phyloP scores from a whole-genome alignment of 352 stramenopile genomes.

The Globisporangium parvum region DNA sequence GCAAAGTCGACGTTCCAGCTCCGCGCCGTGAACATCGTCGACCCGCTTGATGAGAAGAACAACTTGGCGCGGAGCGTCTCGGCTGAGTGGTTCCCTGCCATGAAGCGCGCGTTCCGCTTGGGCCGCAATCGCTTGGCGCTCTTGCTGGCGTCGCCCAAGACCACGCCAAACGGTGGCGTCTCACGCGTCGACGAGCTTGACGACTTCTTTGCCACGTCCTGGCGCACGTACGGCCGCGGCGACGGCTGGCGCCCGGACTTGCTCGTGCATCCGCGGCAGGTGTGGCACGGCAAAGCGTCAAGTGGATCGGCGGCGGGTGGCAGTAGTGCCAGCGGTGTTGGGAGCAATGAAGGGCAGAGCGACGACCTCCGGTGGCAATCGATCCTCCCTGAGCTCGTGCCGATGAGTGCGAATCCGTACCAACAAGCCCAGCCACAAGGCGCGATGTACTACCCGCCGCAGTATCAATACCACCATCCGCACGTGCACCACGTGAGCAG shows the following conservation, averaged over 20 bases:
- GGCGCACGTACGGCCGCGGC: conserved; percentile 58
- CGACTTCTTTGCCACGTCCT: conserved; percentile 53
- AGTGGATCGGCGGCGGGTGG: not conserved
- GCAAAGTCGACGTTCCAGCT: conserved; percentile 47
- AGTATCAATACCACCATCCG: conserved; percentile 4
- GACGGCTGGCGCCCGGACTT: conserved; percentile 77
- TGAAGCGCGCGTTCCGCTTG: conserved; percentile 63
- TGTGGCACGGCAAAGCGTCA: conserved; percentile 39
- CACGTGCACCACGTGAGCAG: conserved; percentile 3
- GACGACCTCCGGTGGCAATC: conserved; percentile 13
- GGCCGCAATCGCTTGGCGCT: conserved; percentile 46
- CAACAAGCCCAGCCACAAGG: conserved; percentile 4
- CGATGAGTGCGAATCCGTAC: conserved; percentile 5
- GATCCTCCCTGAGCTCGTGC: conserved; percentile 13
- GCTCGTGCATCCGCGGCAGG: conserved; percentile 70
- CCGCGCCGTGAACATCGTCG: conserved; percentile 84
- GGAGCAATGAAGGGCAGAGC: not conserved
- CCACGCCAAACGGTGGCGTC: too few species aligned
- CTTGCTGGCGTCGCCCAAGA: conserved; percentile 23
- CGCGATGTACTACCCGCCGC: conserved; percentile 7
- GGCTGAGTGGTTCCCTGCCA: conserved; percentile 55
- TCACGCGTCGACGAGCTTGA: conserved; percentile 19
- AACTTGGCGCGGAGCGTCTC: conserved; percentile 83
- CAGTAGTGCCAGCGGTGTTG: not conserved
- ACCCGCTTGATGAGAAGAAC: conserved; percentile 83